Conservation (phyloP, 176 grass and related monocot genomes). For the Eremochloa ophiuroides region DNA sequence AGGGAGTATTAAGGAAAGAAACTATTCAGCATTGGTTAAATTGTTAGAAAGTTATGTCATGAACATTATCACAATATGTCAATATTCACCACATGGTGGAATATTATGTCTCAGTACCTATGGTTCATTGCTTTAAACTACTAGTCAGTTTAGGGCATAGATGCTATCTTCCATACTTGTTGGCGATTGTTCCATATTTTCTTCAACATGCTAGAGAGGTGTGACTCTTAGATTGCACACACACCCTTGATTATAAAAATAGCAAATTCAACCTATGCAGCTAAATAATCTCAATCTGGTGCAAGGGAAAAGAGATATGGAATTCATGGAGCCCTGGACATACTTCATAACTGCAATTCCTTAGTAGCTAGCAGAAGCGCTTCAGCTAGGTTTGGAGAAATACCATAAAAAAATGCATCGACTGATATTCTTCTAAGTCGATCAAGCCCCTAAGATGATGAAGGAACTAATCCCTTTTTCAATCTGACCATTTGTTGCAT, state of each 20-base stretch:
- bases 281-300: too few species aligned
- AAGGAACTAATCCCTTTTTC: too few species aligned
- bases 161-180: neutral
- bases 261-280: neutral
- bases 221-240: neutral
- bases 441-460: too few species aligned
- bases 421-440: too few species aligned
- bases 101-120: neutral
- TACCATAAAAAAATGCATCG: too few species aligned
- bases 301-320: too few species aligned
- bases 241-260: neutral
- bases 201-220: neutral
- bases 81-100: neutral
- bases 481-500: too few species aligned
- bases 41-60: neutral
- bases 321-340: too few species aligned
- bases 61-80: neutral
- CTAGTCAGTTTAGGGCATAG: neutral
- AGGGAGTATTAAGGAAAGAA: constrained; percentile 5
- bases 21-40: neutral
- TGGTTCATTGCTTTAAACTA: neutral
- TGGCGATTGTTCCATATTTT: neutral
- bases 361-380: too few species aligned
- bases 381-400: too few species aligned
- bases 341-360: too few species aligned